Evolutionary conservation across 1,139 yeast species (phyloP).

Genomic region (Arxiozyma heterogenica): DNA sequence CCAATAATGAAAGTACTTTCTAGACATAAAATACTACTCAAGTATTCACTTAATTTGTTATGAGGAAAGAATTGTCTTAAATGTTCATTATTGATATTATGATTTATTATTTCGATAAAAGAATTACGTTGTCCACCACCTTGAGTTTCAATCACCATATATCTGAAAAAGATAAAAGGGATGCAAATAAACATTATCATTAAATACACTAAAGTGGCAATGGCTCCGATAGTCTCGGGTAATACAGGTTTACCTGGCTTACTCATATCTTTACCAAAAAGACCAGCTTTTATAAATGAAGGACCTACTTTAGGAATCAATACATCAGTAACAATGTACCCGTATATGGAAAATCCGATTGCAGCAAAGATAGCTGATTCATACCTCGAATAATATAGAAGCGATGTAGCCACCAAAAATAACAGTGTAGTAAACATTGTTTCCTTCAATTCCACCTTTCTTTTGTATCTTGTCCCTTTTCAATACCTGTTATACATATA

Average conservation of each 20-base stretch:
- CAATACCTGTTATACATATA: no score
- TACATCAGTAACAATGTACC: conserved; percentile 48
- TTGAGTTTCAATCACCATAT: conserved; percentile 50
- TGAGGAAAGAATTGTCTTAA: conserved; percentile 56
- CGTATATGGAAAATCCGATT: conserved; percentile 57
- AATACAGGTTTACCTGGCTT: conserved; percentile 62
- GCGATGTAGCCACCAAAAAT: conserved; percentile 7
- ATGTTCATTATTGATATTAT: conserved; percentile 8
- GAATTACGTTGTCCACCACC: conserved; percentile 49
- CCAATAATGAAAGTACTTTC: conserved; percentile 83
- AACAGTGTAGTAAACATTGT: not conserved
- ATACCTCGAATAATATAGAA: conserved; percentile 14
- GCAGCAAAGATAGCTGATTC: conserved; percentile 36
- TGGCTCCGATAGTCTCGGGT: conserved; percentile 89
- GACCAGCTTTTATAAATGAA: conserved; percentile 65
- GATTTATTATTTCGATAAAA: conserved; percentile 11
- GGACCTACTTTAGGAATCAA: conserved; percentile 62
- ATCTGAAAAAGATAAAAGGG: conserved; percentile 81
- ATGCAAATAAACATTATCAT: conserved; percentile 76
- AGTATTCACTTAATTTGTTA: conserved; percentile 72
- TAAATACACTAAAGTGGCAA: conserved; percentile 72
- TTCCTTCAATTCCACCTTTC: not conserved
- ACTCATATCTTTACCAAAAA: conserved; percentile 74
- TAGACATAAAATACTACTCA: conserved; percentile 74
- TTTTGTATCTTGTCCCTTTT: no score